Base-by-base conservation (phyloP, 768 basidiomycete genomes). In the Amanita pseudoporphyria region DNA sequence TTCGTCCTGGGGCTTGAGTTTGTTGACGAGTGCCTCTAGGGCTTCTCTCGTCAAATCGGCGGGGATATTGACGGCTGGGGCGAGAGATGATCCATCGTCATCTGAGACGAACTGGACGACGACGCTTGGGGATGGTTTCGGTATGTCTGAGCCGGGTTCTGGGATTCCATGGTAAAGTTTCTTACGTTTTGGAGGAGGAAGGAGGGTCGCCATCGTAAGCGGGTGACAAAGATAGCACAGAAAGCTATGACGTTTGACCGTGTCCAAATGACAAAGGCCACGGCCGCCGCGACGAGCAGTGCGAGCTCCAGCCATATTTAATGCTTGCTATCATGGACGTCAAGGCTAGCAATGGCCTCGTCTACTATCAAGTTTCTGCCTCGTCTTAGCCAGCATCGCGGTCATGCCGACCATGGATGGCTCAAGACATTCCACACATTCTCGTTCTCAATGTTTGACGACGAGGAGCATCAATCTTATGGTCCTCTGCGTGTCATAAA, bases 61-160 rank as follows among this genome's bases (percentile, higher is more conserved):
- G 10, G 92, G 94, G 42, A 97, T 67, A 64, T 81, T 91, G 61
- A 98, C 82, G 0, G 87, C 81, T 45, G 94, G 92, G 19, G 92
- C 94, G 18, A 98, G 71, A 3, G 81, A 67, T 51, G 71, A 68
- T 0, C 84, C 91, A 64, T 94, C 86, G 45, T 93, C 85, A 51
- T 94, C 89, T 3, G 85, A 86, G 22, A 93, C 82, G 62, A 98
- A 97, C 60, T 95, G 91, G 18, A 96, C 92, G 13, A 97, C 76
- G 50, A 98, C 69, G 54, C 83, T 82, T 4, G 28, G 39, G 0
- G 81, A 57, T n/a, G 66, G 62, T 35, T 36, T 63, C 13, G 63
- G 57, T 3, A 65, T 62, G 50, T 79, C 77, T 52, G 71, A 72
- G 32, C 71, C 77, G 22, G 84, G 84, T 53, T 80, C 78, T 54